Evolutionary conservation across 257 asterid species (phyloP).

Genomic region (Hygrophila difformis): DNA sequence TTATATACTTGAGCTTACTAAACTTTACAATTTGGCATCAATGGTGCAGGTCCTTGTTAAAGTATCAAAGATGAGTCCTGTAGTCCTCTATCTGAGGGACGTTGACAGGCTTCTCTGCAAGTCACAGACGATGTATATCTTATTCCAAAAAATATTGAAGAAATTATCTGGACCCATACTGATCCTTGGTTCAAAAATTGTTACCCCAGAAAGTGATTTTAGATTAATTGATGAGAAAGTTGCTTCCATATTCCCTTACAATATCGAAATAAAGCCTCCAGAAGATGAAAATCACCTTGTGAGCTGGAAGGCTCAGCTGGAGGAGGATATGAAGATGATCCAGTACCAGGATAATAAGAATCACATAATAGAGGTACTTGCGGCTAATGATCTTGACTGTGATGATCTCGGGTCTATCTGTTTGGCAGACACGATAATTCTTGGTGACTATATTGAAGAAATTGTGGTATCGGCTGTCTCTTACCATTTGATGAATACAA

Average conservation of each 20-base stretch:
- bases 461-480: slow-evolving; percentile 84
- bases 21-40: slow-evolving; percentile 1
- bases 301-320: slow-evolving; percentile 77
- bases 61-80: slow-evolving; percentile 51
- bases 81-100: slow-evolving; percentile 76
- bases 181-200: slow-evolving; percentile 74
- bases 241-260: slow-evolving; percentile 65
- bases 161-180: slow-evolving; percentile 60
- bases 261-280: slow-evolving; percentile 75
- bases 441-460: slow-evolving; percentile 80
- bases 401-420: slow-evolving; percentile 75
- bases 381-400: slow-evolving; percentile 77
- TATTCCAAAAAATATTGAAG: slow-evolving; percentile 80
- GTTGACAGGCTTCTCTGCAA: slow-evolving; percentile 52
- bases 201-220: slow-evolving; percentile 39
- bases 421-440: slow-evolving; percentile 53
- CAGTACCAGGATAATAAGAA: slow-evolving; percentile 66
- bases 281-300: slow-evolving; percentile 65
- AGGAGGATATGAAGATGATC: slow-evolving; percentile 84
- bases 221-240: slow-evolving; percentile 52
- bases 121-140: slow-evolving; percentile 41
- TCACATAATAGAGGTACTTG: slow-evolving; percentile 76
- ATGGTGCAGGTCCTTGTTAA: slow-evolving; percentile 50
- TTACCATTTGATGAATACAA: slow-evolving; percentile 63
- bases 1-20: no score